Conservation (phyloP, 768 basidiomycete genomes). For the Phylloporus arenicola region DNA sequence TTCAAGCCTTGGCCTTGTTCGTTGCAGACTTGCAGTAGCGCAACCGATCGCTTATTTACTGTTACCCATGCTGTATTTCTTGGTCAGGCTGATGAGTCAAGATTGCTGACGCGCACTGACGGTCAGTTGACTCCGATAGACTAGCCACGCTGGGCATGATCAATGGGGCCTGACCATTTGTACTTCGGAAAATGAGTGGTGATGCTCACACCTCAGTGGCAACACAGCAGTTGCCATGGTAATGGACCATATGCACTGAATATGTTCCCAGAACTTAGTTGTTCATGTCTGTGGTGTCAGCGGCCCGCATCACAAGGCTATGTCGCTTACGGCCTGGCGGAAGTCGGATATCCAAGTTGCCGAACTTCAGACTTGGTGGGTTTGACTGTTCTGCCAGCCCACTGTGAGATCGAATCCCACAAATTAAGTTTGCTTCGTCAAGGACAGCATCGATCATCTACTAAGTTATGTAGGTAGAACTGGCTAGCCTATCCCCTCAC, state of each 20-base stretch:
- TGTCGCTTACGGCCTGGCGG: not conserved
- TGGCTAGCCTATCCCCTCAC: not conserved
- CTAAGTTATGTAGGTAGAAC: not conserved
- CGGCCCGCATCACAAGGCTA: not conserved
- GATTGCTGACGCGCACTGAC: slow-evolving; percentile 15
- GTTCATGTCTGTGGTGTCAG: no score
- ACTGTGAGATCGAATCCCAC: not conserved
- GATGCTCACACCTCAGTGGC: no score
- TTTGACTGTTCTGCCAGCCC: not conserved
- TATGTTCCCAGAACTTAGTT: no score
- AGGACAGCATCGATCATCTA: not conserved
- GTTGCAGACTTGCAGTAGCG: not conserved
- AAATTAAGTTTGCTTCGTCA: not conserved
- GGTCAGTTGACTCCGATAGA: not conserved
- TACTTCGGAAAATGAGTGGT: not conserved
- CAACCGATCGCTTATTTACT: not conserved
- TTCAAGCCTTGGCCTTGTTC: not conserved
- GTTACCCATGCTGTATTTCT: not conserved
- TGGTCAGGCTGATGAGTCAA: slow-evolving; percentile 18
- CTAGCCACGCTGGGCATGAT: slow-evolving; percentile 7
- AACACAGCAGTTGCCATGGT: no score
- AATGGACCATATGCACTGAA: no score
- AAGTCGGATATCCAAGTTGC: not conserved
- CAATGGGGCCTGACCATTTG: not conserved
- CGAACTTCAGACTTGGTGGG: not conserved